These are phyloP conservation scores for Entelexis sorbosivorans DNA, from an alignment of 1,139 yeast species.

Conservation along the genomic window DNA sequence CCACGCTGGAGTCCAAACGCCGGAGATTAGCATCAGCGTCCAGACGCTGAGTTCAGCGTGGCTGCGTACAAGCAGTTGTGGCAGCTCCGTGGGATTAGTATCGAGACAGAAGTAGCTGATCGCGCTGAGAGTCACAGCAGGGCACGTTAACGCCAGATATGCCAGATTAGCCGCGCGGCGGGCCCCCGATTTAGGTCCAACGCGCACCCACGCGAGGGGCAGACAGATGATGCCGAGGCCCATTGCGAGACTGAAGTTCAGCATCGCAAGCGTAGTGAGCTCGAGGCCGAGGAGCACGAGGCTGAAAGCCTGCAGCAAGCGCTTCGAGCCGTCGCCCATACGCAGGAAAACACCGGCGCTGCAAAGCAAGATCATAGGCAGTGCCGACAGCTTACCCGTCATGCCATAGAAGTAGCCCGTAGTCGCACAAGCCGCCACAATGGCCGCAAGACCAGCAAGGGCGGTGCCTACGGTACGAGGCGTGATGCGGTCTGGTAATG, in stretches of 20 bases:
- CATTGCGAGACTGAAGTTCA: constrained; percentile 75
- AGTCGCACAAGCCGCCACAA: not conserved
- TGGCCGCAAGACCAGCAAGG: not conserved
- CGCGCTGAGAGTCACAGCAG: constrained; percentile 37
- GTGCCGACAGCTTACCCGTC: not conserved
- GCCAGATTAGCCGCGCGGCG: constrained; percentile 20
- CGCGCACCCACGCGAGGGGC: constrained; percentile 60
- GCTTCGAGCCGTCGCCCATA: not conserved
- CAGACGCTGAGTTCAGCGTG: constrained; percentile 68
- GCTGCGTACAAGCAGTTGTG: constrained; percentile 46
- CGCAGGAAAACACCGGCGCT: not conserved
- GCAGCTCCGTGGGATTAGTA: constrained; percentile 34
- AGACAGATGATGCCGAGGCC: constrained; percentile 54
- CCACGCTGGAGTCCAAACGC: constrained; percentile 86
- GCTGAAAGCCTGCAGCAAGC: constrained; percentile 34
- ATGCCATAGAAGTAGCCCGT: constrained; percentile 2
- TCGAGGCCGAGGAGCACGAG: constrained; percentile 56
- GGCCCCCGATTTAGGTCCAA: constrained; percentile 28
- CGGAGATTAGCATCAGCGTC: constrained; percentile 70
- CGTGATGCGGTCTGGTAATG: not conserved
- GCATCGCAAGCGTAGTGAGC: constrained; percentile 62
- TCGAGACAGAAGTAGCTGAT: constrained; percentile 28
- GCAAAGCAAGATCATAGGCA: not conserved
- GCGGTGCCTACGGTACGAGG: not conserved
- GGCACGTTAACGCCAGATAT: constrained; percentile 39